Percentiles rank a stretch among this genome's conserved stretches.
Conservation (phyloP, 2,329 filamentous ascomycete species). For the Apiospora sp. region DNA sequence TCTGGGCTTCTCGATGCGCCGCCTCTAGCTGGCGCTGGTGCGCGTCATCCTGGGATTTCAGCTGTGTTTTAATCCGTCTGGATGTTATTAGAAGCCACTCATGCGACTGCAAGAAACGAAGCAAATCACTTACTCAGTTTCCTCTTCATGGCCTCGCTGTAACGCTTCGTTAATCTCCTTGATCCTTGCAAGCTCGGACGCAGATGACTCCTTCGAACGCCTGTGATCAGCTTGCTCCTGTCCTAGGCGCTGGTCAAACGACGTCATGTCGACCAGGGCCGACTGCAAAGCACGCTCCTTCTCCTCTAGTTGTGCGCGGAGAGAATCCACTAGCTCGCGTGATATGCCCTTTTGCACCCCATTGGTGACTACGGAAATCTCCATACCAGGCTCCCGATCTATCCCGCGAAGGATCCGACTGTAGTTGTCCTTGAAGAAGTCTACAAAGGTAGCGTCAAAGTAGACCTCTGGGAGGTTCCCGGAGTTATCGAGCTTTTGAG, state of each 20-base stretch:
- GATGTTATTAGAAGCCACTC: background rate
- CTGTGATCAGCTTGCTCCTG: slow-evolving; percentile 79
- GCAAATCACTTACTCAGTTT: slow-evolving; percentile 58
- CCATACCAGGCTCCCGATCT: slow-evolving; percentile 88
- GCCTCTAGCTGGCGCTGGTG: slow-evolving; percentile 39
- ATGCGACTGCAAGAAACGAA: slow-evolving; percentile 24
- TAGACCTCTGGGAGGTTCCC: slow-evolving; percentile 78
- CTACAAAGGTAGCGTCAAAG: slow-evolving; percentile 86
- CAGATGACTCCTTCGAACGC: slow-evolving; percentile 66
- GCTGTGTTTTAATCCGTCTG: background rate
- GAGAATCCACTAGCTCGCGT: slow-evolving; percentile 87
- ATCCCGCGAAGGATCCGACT: slow-evolving; percentile 84
- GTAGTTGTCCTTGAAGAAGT: slow-evolving; percentile 97
- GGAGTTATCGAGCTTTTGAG: slow-evolving; percentile 68
- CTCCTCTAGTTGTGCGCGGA: slow-evolving; percentile 79
- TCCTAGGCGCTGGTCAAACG: slow-evolving; percentile 64
- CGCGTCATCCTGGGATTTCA: slow-evolving; percentile 47
- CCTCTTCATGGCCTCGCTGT: slow-evolving; percentile 73
- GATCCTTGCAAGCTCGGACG: slow-evolving; percentile 62
- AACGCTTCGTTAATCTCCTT: slow-evolving; percentile 75
- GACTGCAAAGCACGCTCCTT: slow-evolving; percentile 64
- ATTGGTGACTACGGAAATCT: slow-evolving; percentile 81
- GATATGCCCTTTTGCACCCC: slow-evolving; percentile 89
- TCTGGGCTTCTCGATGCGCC: slow-evolving; percentile 37
- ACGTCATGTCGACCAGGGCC: slow-evolving; percentile 53